Evolutionary conservation across 768 basidiomycete species (phyloP).

Genomic region (Naematelia encephala): DNA sequence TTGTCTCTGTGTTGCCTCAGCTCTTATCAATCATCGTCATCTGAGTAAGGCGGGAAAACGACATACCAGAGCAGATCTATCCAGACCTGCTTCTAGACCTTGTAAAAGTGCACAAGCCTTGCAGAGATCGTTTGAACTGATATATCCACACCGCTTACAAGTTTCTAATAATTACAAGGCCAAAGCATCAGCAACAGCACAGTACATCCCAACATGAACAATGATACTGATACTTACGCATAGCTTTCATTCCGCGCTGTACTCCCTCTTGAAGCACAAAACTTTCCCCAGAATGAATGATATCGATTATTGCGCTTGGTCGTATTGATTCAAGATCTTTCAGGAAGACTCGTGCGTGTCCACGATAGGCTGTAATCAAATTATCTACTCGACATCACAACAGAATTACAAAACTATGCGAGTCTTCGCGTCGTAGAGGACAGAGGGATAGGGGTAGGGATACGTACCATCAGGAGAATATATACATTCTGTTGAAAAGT

Average conservation of each 20-base stretch:
- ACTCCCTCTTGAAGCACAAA: conserved; percentile 82
- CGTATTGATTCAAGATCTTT: conserved; percentile 93
- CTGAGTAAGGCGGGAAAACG: conserved; percentile 7
- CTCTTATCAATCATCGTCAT: conserved; percentile 8
- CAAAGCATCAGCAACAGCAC: conserved; percentile 4
- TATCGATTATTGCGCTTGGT: conserved; percentile 94
- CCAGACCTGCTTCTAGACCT: conserved; percentile 82
- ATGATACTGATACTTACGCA: conserved; percentile 68
- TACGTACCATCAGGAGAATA: conserved; percentile 76
- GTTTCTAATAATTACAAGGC: conserved; percentile 60
- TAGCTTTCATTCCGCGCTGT: conserved; percentile 74
- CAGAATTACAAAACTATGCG: too few species aligned
- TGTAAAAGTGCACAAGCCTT: conserved; percentile 81
- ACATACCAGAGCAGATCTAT: conserved; percentile 47
- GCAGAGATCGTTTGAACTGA: conserved; percentile 84
- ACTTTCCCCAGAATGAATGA: conserved; percentile 92
- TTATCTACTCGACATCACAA: not conserved
- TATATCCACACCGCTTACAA: conserved; percentile 88
- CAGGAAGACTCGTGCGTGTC: conserved; percentile 87
- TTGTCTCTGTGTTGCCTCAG: conserved; percentile 59
- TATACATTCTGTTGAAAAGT: conserved; percentile 98
- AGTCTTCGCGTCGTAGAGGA: not conserved
- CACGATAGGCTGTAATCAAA: conserved; percentile 71
- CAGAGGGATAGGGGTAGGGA: not conserved
- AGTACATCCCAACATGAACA: conserved; percentile 1